Percentiles rank a stretch among this genome's conserved stretches.
Evolutionary conservation across 1,284 basidiomycete species (phyloP).

Genomic region (Phellinidium pouzarii): DNA sequence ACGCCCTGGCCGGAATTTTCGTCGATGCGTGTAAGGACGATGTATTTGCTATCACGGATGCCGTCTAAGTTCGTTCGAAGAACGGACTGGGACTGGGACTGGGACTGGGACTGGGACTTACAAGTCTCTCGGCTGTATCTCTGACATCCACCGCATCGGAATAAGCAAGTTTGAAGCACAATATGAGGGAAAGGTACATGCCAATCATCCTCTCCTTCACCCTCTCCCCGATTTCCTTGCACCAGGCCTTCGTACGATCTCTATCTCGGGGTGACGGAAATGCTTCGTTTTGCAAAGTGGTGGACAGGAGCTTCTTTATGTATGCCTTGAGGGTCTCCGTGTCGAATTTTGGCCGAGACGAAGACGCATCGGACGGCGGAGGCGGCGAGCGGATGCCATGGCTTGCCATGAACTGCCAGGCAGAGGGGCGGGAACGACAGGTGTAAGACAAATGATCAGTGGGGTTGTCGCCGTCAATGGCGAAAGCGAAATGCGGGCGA

Average conservation of each 20-base stretch:
- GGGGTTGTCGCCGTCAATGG: constrained; percentile 3
- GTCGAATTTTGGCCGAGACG: constrained; percentile 62
- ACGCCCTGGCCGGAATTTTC: constrained; percentile 77
- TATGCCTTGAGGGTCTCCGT: constrained; percentile 64
- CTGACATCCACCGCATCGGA: constrained; percentile 27
- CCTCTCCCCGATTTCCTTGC: constrained; percentile 73
- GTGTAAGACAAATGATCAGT: neutral
- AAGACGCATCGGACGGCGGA: constrained; percentile 45
- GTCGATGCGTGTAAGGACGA: constrained; percentile 74
- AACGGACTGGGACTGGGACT: constrained; percentile 29
- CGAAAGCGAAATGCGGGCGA: neutral
- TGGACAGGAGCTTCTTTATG: constrained; percentile 69
- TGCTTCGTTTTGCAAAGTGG: constrained; percentile 52
- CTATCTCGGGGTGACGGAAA: constrained; percentile 65
- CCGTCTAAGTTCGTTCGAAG: constrained; percentile 1
- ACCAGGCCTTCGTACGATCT: constrained; percentile 64
- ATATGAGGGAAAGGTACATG: constrained; percentile 23
- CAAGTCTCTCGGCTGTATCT: constrained; percentile 74
- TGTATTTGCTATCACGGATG: constrained; percentile 57
- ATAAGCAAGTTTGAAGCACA: constrained; percentile 8
- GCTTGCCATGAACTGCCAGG: constrained; percentile 30
- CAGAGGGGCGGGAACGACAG: constrained; percentile 2
- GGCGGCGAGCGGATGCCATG: constrained; percentile 43
- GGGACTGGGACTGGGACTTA: constrained; percentile 36
- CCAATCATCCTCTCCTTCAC: constrained; percentile 74